Conservation (phyloP, 225 moss, liverwort and hornwort genomes). For the Sphagnum tenellum region DNA sequence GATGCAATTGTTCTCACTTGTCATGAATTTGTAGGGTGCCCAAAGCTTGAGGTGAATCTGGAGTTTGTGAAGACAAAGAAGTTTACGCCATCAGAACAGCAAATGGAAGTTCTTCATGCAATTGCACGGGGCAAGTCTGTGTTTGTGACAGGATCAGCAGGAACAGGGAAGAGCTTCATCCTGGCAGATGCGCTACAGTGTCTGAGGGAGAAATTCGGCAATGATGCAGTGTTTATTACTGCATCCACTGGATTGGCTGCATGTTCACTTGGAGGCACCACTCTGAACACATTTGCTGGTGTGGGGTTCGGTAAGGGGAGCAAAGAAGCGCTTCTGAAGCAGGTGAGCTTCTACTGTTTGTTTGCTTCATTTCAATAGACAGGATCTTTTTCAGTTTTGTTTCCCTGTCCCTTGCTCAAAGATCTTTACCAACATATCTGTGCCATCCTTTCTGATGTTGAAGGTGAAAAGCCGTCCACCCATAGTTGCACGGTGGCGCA, state of each 20-base stretch:
- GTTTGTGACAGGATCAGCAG: conserved; percentile 77
- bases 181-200: conserved; percentile 55
- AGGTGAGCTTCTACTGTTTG: conserved; percentile 19
- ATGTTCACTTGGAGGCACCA: conserved; percentile 73
- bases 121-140: conserved; percentile 60
- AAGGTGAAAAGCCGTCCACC: conserved; percentile 54
- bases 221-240: conserved; percentile 62
- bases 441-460: conserved; percentile 6
- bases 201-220: conserved; percentile 42
- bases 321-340: conserved; percentile 40
- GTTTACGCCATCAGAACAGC: conserved; percentile 41
- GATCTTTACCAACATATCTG: no score
- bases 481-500: conserved; percentile 46
- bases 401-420: no score
- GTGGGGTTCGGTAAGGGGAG: conserved; percentile 53
- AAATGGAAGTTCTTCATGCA: conserved; percentile 59
- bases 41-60: conserved; percentile 8
- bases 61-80: conserved; percentile 6
- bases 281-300: conserved; percentile 76
- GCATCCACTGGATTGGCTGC: conserved; percentile 93
- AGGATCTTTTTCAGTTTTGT: no score
- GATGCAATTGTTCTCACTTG: background rate
- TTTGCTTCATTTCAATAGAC: no score
- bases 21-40: background rate
- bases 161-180: conserved; percentile 83